Evolutionary conservation across 2,329 filamentous ascomycete species (phyloP).

Genomic region (Fusarium tupiense): DNA sequence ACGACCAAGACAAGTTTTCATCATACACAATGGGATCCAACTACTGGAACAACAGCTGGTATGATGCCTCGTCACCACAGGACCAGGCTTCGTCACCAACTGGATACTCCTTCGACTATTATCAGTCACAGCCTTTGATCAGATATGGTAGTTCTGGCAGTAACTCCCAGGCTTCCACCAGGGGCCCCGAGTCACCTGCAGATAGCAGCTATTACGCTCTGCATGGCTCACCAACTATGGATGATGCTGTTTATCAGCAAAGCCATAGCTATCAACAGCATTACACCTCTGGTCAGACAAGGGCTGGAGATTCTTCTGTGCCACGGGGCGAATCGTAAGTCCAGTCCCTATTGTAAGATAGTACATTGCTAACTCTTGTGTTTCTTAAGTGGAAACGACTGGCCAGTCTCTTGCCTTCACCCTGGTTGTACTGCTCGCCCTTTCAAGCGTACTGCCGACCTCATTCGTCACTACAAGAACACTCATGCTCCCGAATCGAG

Average conservation of each 20-base stretch:
- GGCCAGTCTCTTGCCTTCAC: constrained; percentile 51
- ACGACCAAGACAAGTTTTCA: neutral
- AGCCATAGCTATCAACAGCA: constrained; percentile 16
- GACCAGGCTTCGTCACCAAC: constrained; percentile 33
- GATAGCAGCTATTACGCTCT: constrained; percentile 28
- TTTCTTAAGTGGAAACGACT: constrained; percentile 42
- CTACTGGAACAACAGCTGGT: constrained; percentile 20
- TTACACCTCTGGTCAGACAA: constrained; percentile 2
- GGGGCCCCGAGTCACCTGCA: constrained; percentile 42
- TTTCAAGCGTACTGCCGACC: constrained; percentile 64
- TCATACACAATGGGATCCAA: constrained; percentile 29
- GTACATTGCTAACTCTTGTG: constrained; percentile 6
- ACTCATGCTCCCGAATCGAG: constrained; percentile 55
- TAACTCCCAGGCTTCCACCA: constrained; percentile 41
- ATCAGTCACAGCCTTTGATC: constrained; percentile 42
- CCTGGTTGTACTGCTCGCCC: constrained; percentile 55
- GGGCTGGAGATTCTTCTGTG: neutral
- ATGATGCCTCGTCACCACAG: constrained; percentile 30
- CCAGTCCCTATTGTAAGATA: neutral
- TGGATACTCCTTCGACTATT: constrained; percentile 26
- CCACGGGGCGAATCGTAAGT: constrained; percentile 31
- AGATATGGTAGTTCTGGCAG: constrained; percentile 46
- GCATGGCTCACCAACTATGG: constrained; percentile 18
- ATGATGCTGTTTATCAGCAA: constrained; percentile 25
- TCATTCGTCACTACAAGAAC: constrained; percentile 62